phyloP scores from a whole-genome alignment of 768 basidiomycete species.

The Plicaturopsis crispa region DNA sequence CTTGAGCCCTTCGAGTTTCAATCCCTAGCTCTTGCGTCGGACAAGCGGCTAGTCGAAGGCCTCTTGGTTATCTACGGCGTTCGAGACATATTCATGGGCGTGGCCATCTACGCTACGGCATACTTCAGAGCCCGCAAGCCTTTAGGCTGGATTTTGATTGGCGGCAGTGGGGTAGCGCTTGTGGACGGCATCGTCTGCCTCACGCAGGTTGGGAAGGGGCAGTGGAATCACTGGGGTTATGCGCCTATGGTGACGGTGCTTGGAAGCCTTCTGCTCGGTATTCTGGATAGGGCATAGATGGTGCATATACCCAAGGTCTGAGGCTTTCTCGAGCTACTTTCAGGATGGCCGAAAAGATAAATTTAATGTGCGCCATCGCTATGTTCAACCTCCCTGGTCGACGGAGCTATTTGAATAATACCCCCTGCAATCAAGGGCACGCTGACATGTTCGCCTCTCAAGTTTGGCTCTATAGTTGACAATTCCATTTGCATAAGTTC shows the following conservation, averaged over 20 bases:
- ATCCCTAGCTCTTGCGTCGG: constrained; percentile 2
- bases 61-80: constrained; percentile 9
- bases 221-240: constrained; percentile 1
- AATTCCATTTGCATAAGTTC: no score
- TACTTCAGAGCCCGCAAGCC: constrained; percentile 8
- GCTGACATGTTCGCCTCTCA: no score
- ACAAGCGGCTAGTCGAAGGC: constrained; percentile 7
- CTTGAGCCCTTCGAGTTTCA: constrained; percentile 9
- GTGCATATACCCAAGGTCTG: no score
- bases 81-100: constrained; percentile 10
- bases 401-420: no score
- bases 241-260: not conserved
- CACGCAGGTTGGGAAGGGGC: not conserved
- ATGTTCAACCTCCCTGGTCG: no score
- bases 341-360: no score
- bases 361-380: no score
- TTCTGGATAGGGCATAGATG: not conserved
- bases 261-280: not conserved
- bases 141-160: constrained; percentile 9
- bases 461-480: no score
- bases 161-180: constrained; percentile 8
- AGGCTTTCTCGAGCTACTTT: no score
- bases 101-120: constrained; percentile 8
- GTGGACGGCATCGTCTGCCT: constrained; percentile 10
- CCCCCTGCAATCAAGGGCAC: no score